These are phyloP conservation scores for Parafenestella ontariensis DNA, from an alignment of 2,329 filamentous ascomycete species.

Conservation along the genomic window DNA sequence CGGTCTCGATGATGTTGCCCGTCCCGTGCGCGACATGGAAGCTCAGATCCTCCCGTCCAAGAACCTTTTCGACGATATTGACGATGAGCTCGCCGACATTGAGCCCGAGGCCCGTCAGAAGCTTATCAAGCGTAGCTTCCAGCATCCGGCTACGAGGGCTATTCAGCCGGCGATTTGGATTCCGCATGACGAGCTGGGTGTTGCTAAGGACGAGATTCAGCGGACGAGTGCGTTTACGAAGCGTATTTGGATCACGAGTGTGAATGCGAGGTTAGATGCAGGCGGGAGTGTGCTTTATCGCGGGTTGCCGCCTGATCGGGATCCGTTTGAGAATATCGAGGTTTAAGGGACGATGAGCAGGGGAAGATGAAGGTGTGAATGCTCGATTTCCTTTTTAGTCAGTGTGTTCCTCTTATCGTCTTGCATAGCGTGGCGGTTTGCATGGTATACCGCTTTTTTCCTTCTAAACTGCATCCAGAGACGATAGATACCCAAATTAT, in stretches of 20 bases:
- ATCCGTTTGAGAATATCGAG: constrained; percentile 51
- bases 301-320: constrained; percentile 80
- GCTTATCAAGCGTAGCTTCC: constrained; percentile 86
- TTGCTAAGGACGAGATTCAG: constrained; percentile 89
- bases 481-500: background rate
- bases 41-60: constrained; percentile 69
- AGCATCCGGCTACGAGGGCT: constrained; percentile 85
- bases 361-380: background rate
- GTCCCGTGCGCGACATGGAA: constrained; percentile 46
- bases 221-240: constrained; percentile 76
- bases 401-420: background rate
- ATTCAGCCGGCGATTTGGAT: constrained; percentile 92
- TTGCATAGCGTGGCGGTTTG: constrained; percentile 3
- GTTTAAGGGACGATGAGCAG: constrained; percentile 21
- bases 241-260: constrained; percentile 90
- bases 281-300: constrained; percentile 85
- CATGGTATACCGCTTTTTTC: constrained; percentile 1
- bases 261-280: constrained; percentile 85
- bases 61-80: constrained; percentile 83
- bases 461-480: background rate
- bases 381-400: background rate
- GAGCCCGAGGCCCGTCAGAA: constrained; percentile 87
- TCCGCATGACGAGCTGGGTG: constrained; percentile 84
- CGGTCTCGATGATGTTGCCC: constrained; percentile 37
- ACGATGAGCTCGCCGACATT: constrained; percentile 93